A percentile compares a stretch with the other conserved stretches of the same genome.
Evolutionary conservation across 2,329 filamentous ascomycete genomes (phyloP).

Genomic region (Ophiostoma fasciatum): DNA sequence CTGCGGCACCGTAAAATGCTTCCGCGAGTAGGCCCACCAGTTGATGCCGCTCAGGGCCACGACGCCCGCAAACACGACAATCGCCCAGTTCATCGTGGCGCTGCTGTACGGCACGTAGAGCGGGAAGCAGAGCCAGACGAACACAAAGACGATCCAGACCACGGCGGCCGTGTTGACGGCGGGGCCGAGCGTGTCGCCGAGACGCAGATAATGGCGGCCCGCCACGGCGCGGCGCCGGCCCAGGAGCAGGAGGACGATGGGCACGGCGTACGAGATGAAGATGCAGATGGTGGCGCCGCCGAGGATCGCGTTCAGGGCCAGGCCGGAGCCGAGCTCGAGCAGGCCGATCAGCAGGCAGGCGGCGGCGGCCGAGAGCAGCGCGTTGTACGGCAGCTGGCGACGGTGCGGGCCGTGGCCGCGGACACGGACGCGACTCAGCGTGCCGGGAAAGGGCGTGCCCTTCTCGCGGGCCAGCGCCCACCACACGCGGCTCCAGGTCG

Average conservation of each 20-base stretch:
- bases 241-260: background rate
- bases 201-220: background rate
- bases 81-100: conserved; percentile 4
- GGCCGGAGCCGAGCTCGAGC: conserved; percentile 1
- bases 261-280: conserved; percentile 3
- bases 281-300: conserved; percentile 2
- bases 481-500: conserved; percentile 3
- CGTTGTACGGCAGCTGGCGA: conserved; percentile 1
- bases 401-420: too few relatives aligned
- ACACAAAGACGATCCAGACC: conserved; percentile 1
- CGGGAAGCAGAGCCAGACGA: conserved; percentile 5
- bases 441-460: background rate
- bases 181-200: background rate
- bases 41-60: background rate
- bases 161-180: background rate
- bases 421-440: background rate
- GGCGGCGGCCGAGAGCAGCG: background rate
- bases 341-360: background rate
- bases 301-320: conserved; percentile 4
- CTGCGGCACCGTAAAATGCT: background rate
- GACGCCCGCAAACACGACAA: conserved; percentile 1
- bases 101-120: background rate
- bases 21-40: conserved; percentile 2
- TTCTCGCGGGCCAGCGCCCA: conserved; percentile 2
- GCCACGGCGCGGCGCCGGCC: background rate